These are phyloP conservation scores for Aphanomyces astaci DNA, from an alignment of 352 stramenopile species.

Conservation along the genomic window DNA sequence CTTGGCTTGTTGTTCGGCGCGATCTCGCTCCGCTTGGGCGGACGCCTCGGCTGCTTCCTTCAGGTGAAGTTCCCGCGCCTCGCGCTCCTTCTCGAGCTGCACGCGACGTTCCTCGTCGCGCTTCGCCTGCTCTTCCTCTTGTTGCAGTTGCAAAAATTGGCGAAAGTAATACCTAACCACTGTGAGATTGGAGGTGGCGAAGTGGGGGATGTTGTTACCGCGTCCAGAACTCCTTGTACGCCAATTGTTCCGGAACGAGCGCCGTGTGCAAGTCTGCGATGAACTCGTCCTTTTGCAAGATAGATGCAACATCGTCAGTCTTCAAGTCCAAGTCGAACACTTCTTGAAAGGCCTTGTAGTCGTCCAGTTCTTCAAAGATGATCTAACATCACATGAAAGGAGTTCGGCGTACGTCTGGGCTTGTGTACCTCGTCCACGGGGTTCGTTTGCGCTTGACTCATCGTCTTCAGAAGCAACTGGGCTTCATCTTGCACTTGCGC, in stretches of 20 bases:
- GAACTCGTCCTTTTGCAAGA: constrained; percentile 44
- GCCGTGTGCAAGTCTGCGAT: constrained; percentile 52
- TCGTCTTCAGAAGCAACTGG: constrained; percentile 51
- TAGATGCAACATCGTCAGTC: constrained; percentile 62
- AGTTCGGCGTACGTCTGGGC: too few relatives aligned
- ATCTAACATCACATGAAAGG: too few relatives aligned
- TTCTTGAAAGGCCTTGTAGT: constrained; percentile 53
- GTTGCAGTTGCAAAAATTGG: constrained; percentile 33
- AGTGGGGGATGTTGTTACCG: too few relatives aligned
- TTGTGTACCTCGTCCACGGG: constrained; percentile 65
- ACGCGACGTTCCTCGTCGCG: constrained; percentile 30
- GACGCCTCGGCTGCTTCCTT: constrained; percentile 33
- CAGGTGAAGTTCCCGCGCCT: constrained; percentile 16
- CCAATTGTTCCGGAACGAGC: constrained; percentile 65
- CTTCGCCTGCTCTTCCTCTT: constrained; percentile 28
- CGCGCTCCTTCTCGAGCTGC: constrained; percentile 25
- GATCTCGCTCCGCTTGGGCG: constrained; percentile 31
- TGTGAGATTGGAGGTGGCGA: too few relatives aligned
- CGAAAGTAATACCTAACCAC: constrained; percentile 58
- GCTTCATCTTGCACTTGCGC: constrained; percentile 69
- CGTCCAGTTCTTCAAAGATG: constrained; percentile 69
- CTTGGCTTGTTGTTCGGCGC: constrained; percentile 32
- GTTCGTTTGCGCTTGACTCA: constrained; percentile 43
- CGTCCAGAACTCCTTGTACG: constrained; percentile 78
- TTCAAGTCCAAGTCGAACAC: constrained; percentile 56